Base-by-base conservation (phyloP, 1,284 basidiomycete species). In the Thecaphora thlaspeos region DNA sequence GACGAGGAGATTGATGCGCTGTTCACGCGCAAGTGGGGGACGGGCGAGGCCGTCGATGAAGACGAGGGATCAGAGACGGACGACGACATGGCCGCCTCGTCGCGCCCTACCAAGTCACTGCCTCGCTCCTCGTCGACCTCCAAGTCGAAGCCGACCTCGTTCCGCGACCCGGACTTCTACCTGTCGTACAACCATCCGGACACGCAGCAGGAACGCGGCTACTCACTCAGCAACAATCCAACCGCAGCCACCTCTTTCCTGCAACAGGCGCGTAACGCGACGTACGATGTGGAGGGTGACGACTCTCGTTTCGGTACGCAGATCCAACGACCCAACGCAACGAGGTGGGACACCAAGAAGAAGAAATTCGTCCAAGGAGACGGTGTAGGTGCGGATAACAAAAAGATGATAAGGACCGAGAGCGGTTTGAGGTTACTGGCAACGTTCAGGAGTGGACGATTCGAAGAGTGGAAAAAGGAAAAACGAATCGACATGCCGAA, bases 301-400 rank as follows among this genome's bases (percentile, higher is more conserved):
- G 94, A 97, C 68, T 86, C 83, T 2, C 61, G 62, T 1, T 51
- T 74, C 3, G 74, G 71, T 28, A 61, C 65, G 10, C 62, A 70
- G 28, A 45, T 55, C 2, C 38, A 79, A 80, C 17, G 80, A 19
- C 51, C 74, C 46, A 82, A 83, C 26, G 82, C 84, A 14, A 83
- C 84, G 53, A 85, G 81, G 28, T 99, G 95, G 95, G 93, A 97
- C 79, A 88, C 89, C 70, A 96, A 94, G 81, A 94, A 91, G 80
- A 96, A 96, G 79, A 91, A 89, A 72, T 97, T 97, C 68, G 82
- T 95, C 38, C 85, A 88, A 68, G 91, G 90, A 8, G 86, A 87
- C 38, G 89, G 89, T 11, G 83, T 82, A 28, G 92, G 93, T 4
- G 85, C 90, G 4, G 92, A 97, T 78, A 97, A 97, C 78, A 84